Conservation (phyloP, 129 eudicot genomes). For the Logfia minima region DNA sequence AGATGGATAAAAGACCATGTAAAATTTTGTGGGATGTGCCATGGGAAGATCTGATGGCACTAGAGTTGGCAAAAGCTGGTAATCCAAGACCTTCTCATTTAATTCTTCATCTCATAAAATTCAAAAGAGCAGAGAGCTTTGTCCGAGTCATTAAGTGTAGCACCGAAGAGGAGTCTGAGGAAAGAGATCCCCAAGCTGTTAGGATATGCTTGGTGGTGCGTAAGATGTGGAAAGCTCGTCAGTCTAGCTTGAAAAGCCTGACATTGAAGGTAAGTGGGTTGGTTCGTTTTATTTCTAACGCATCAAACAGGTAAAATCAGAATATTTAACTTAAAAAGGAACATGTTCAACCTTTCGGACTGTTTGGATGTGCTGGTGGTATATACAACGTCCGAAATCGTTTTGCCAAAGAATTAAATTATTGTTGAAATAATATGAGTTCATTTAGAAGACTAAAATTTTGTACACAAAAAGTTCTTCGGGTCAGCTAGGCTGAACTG, state of each 20-base stretch:
- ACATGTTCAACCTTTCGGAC: no score
- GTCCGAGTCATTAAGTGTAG: constrained; percentile 86
- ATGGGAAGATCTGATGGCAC: constrained; percentile 88
- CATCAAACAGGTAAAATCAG: not conserved
- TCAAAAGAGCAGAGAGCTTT: constrained; percentile 67
- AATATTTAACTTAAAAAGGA: no score
- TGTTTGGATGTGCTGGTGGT: no score
- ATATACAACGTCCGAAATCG: no score
- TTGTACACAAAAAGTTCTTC: no score
- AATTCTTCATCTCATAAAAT: constrained; percentile 73
- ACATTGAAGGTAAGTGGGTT: constrained; percentile 48
- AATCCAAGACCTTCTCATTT: constrained; percentile 66
- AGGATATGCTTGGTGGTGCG: constrained; percentile 70
- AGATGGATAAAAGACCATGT: constrained; percentile 88
- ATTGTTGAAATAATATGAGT: no score
- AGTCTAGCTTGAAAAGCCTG: constrained; percentile 52
- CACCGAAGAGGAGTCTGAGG: constrained; percentile 58
- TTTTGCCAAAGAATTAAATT: no score
- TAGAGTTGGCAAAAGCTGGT: constrained; percentile 91
- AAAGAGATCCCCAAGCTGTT: constrained; percentile 76
- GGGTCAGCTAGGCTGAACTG: no score
- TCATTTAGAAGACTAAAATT: no score
- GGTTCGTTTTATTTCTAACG: not conserved
- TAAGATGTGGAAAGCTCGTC: constrained; percentile 81
- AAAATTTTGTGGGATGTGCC: constrained; percentile 97